Evolutionary conservation across 305 asterid genomes (phyloP).

Genomic region (Ilex paraguariensis): DNA sequence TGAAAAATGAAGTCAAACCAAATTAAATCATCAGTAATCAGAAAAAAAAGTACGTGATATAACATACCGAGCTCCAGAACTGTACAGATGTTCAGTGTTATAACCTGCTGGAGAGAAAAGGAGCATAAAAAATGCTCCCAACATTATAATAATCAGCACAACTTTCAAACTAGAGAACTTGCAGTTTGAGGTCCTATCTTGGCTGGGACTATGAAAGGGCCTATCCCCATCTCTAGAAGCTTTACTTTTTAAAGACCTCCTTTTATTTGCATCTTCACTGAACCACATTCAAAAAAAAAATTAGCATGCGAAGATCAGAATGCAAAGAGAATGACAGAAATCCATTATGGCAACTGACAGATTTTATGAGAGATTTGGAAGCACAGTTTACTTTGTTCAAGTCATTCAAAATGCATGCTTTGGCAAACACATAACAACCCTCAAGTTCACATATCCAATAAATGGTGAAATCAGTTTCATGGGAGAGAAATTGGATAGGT

Average conservation of each 20-base stretch:
- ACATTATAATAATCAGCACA: conserved; percentile 46
- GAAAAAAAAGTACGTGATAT: conserved; percentile 1
- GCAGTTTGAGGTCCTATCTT: conserved; percentile 50
- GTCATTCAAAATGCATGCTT: too few species aligned
- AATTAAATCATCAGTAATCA: background rate
- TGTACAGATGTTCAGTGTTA: conserved; percentile 38
- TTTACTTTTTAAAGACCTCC: conserved; percentile 52
- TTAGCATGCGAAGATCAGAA: background rate
- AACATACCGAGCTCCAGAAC: conserved; percentile 46
- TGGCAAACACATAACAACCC: too few species aligned
- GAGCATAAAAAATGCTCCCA: conserved; percentile 62
- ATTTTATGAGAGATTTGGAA: too few species aligned
- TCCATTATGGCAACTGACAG: too few species aligned
- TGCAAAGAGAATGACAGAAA: too few species aligned
- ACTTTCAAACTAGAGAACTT: conserved; percentile 55
- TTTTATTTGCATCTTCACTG: conserved; percentile 68
- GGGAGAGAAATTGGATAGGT: too few species aligned
- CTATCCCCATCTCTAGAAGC: conserved; percentile 57
- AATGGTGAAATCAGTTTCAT: too few species aligned
- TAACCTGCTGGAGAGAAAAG: conserved; percentile 57
- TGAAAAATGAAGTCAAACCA: background rate
- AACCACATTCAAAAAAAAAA: conserved; percentile 16
- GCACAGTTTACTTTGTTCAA: too few species aligned
- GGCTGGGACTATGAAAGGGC: conserved; percentile 40
- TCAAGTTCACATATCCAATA: too few species aligned